Evolutionary conservation across 139 green algal species (phyloP).

Genomic region (Chlamydomonas asymmetrica): DNA sequence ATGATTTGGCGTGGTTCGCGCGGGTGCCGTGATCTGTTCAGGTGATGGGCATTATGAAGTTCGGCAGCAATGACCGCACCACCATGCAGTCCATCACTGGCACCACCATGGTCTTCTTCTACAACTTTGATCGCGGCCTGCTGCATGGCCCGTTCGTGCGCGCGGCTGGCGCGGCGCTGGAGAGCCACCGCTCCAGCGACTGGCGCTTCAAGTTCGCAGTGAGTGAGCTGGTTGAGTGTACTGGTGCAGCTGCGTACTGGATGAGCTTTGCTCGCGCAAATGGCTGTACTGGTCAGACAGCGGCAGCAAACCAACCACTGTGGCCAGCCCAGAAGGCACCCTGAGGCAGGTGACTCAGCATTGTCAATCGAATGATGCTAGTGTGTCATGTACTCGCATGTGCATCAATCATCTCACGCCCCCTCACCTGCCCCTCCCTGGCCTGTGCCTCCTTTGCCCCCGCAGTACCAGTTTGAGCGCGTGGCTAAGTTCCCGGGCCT

Average conservation of each 20-base stretch:
- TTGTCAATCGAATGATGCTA: no score
- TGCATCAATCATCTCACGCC: neutral
- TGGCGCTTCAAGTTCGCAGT: conserved; percentile 33
- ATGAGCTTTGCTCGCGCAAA: no score
- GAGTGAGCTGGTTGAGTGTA: no score
- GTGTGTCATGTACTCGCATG: no score
- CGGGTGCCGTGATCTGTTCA: no score
- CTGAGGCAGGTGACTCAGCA: no score
- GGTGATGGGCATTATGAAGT: conserved; percentile 22
- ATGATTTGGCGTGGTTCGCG: no score
- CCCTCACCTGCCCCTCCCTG: neutral
- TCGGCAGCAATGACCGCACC: conserved; percentile 5
- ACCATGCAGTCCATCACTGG: conserved; percentile 1
- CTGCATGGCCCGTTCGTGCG: conserved; percentile 27
- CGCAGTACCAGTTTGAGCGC: conserved; percentile 24
- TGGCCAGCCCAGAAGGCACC: no score
- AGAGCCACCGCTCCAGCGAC: conserved; percentile 22
- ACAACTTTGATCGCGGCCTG: conserved; percentile 32
- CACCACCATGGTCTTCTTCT: conserved; percentile 31
- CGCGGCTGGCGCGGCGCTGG: conserved; percentile 10
- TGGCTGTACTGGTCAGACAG: no score
- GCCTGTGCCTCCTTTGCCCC: neutral
- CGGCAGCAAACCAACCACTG: no score
- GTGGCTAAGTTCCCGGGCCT: conserved; percentile 23
- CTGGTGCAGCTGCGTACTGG: no score